These are phyloP conservation scores for Apiosordaria backusii DNA, from an alignment of 495 filamentous ascomycete species.

Conservation along the genomic window DNA sequence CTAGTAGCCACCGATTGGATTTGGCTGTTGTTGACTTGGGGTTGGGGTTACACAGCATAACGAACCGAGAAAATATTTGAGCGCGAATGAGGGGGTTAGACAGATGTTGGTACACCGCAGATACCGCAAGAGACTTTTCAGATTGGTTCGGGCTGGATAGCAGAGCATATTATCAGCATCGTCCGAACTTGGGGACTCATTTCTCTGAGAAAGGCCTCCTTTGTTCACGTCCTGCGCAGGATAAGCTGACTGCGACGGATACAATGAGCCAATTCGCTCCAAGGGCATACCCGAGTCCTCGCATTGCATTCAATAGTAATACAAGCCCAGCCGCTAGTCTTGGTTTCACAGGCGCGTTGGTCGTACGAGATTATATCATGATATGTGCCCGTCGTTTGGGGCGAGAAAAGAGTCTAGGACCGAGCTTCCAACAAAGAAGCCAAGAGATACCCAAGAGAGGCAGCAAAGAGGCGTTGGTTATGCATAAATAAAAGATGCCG, in stretches of 20 bases:
- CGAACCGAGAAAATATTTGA: not conserved
- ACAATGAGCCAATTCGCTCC: not conserved
- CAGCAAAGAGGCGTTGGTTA: not conserved
- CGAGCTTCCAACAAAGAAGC: not conserved
- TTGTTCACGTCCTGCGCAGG: not conserved
- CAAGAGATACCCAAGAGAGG: not conserved
- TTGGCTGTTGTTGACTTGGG: not conserved
- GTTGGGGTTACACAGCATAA: not conserved
- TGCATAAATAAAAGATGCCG: not conserved
- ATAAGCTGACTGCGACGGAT: not conserved
- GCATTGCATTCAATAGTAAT: not conserved
- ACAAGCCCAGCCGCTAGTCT: not conserved
- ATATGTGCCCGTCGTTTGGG: not conserved
- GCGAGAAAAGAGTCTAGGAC: not conserved
- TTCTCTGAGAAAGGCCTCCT: not conserved
- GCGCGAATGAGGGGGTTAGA: not conserved
- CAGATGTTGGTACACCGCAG: not conserved
- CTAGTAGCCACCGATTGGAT: slow-evolving; percentile 1
- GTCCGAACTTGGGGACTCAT: not conserved
- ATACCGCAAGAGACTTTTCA: not conserved
- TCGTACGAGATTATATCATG: not conserved
- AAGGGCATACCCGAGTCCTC: not conserved
- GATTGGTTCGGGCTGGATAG: not conserved
- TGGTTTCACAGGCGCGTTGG: not conserved
- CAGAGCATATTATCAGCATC: not conserved